phyloP scores from a whole-genome alignment of 805 yeast genomes.

The Saccharomycopsis fermentans region DNA sequence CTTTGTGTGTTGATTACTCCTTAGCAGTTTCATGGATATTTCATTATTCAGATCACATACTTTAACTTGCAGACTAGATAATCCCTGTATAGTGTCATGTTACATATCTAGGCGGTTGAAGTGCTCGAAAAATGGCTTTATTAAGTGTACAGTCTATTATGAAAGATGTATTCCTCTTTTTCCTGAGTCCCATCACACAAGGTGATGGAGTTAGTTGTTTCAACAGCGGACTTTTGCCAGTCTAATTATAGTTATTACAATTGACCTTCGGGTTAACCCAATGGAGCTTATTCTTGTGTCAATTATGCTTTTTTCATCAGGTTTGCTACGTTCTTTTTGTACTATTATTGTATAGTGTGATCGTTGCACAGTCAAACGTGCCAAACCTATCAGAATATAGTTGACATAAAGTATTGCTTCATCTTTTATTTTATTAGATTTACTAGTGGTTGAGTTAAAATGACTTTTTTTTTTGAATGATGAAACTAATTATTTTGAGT shows the following conservation, averaged over 20 bases:
- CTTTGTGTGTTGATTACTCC: slow-evolving; percentile 1
- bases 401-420: neutral
- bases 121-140: neutral
- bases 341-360: neutral
- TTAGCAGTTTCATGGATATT: slow-evolving; percentile 2
- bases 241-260: slow-evolving; percentile 18
- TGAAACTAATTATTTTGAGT: slow-evolving; percentile 19
- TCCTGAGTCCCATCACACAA: neutral
- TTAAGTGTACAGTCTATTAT: neutral
- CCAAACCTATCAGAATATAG: slow-evolving; percentile 5
- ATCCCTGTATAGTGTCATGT: neutral
- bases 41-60: neutral
- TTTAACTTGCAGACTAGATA: neutral
- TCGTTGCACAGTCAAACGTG: slow-evolving; percentile 13
- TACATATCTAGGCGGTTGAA: neutral
- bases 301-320: slow-evolving; percentile 10
- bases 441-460: neutral
- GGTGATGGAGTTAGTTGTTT: slow-evolving; percentile 9
- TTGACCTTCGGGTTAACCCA: slow-evolving; percentile 15
- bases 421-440: neutral
- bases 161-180: neutral
- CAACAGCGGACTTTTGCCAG: slow-evolving; percentile 15
- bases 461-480: slow-evolving; percentile 11
- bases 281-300: slow-evolving; percentile 19
- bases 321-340: slow-evolving; percentile 4